A percentile compares a stretch with the other conserved stretches of the same genome.
phyloP scores from a whole-genome alignment of 768 basidiomycete species.

The Kwoniella botswanensis region DNA sequence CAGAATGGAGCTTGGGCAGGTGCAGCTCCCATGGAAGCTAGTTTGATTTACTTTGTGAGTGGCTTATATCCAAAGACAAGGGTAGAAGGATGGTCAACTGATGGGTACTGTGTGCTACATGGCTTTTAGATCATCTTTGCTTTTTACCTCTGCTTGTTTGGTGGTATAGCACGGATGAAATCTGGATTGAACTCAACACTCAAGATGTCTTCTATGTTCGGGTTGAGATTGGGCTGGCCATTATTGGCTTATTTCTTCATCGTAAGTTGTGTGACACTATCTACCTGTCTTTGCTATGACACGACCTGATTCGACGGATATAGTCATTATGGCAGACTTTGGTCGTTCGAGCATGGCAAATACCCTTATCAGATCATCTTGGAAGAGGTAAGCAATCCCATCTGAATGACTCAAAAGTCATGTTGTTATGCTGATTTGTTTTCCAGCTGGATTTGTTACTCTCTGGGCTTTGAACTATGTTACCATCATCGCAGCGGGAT shows the following conservation, averaged over 20 bases:
- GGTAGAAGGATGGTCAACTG: too few relatives aligned
- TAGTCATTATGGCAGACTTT: constrained; percentile 49
- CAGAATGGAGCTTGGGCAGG: constrained; percentile 47
- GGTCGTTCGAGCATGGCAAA: constrained; percentile 51
- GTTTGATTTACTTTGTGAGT: constrained; percentile 51
- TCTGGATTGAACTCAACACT: constrained; percentile 40
- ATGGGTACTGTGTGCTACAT: too few relatives aligned
- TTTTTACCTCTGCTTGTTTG: constrained; percentile 45
- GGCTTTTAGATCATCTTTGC: constrained; percentile 50
- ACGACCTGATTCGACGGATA: too few relatives aligned
- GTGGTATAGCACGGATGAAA: constrained; percentile 34
- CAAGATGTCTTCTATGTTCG: constrained; percentile 37
- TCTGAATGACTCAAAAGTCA: neutral
- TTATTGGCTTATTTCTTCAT: constrained; percentile 51
- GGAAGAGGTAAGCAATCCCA: constrained; percentile 37
- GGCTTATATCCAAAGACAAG: too few relatives aligned
- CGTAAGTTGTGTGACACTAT: constrained; percentile 27
- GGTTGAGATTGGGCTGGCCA: constrained; percentile 34
- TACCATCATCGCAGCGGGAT: constrained; percentile 48
- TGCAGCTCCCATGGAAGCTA: constrained; percentile 56
- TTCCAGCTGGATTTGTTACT: constrained; percentile 47
- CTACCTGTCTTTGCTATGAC: too few relatives aligned
- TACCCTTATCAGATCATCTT: constrained; percentile 44
- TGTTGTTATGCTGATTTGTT: too few relatives aligned
- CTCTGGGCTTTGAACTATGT: constrained; percentile 57